A percentile compares a stretch with the other conserved stretches of the same genome.
These are phyloP conservation scores for Gleditsia sinensis DNA, from an alignment of 306 rosid species.

Conservation along the genomic window DNA sequence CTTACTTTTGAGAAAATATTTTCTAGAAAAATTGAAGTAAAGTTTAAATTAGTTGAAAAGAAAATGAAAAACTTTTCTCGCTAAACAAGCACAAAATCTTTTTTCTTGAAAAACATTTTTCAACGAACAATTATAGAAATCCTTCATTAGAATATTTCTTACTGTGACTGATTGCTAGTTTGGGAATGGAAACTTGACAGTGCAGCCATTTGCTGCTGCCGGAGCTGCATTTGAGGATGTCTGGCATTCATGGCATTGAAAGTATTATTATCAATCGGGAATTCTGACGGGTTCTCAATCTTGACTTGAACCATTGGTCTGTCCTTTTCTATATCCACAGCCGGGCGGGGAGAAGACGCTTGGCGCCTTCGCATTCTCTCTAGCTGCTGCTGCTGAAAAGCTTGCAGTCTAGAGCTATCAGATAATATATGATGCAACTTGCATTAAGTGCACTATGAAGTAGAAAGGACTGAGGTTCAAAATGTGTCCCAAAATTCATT, in stretches of 20 bases:
- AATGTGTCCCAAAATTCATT: not conserved
- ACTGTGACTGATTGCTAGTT: too few species aligned
- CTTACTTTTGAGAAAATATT: too few species aligned
- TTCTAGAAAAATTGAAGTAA: too few species aligned
- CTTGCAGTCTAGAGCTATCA: not conserved
- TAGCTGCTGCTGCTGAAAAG: constrained; percentile 46
- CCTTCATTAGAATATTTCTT: too few species aligned
- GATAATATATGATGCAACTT: constrained; percentile 1
- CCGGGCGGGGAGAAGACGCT: constrained; percentile 60
- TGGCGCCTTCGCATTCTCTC: constrained; percentile 69
- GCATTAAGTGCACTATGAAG: not conserved
- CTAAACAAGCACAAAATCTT: too few species aligned
- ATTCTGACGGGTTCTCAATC: too few species aligned
- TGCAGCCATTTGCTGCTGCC: constrained; percentile 78
- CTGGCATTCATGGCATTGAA: constrained; percentile 54
- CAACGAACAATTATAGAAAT: too few species aligned
- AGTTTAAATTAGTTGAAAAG: too few species aligned
- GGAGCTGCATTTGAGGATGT: constrained; percentile 68
- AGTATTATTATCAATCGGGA: constrained; percentile 58
- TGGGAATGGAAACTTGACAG: too few species aligned
- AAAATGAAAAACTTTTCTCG: too few species aligned
- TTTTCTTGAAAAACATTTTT: too few species aligned
- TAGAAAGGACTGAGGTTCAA: not conserved
- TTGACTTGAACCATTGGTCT: constrained; percentile 84
- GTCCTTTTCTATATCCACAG: constrained; percentile 70